Conservation (phyloP, 2,329 filamentous ascomycete genomes). For the Helotiales sp. region DNA sequence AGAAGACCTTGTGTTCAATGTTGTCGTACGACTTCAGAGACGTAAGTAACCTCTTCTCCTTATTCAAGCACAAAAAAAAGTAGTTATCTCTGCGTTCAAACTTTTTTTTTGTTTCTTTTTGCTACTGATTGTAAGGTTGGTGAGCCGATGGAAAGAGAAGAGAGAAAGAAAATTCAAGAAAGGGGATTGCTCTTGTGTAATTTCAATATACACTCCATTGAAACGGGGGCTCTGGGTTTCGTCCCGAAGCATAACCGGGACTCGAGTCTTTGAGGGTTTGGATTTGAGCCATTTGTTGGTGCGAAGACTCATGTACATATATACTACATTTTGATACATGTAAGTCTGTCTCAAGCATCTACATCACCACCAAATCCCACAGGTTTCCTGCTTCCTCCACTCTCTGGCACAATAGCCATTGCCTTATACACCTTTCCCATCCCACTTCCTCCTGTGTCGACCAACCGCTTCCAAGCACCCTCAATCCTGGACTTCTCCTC, state of each 20-base stretch:
- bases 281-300: background rate
- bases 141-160: too few relatives aligned
- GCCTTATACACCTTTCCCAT: constrained; percentile 97
- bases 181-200: too few relatives aligned
- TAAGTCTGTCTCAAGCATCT: background rate
- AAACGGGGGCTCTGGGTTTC: too few relatives aligned
- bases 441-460: constrained; percentile 78
- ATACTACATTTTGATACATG: background rate
- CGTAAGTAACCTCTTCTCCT: background rate
- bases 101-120: background rate
- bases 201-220: too few relatives aligned
- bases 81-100: background rate
- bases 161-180: too few relatives aligned
- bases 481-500: constrained; percentile 63
- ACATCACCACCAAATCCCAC: constrained; percentile 86
- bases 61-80: background rate
- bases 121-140: background rate
- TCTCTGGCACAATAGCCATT: constrained; percentile 85
- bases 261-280: too few relatives aligned
- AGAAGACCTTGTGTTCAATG: background rate
- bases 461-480: constrained; percentile 74
- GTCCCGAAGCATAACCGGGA: too few relatives aligned
- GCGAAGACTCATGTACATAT: background rate
- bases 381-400: constrained; percentile 69
- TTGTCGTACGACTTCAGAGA: background rate